Evolutionary conservation across 2,329 filamentous ascomycete species (phyloP), one percentile per base, ranked within the genome.

Genomic region (Xylaria sp.): DNA sequence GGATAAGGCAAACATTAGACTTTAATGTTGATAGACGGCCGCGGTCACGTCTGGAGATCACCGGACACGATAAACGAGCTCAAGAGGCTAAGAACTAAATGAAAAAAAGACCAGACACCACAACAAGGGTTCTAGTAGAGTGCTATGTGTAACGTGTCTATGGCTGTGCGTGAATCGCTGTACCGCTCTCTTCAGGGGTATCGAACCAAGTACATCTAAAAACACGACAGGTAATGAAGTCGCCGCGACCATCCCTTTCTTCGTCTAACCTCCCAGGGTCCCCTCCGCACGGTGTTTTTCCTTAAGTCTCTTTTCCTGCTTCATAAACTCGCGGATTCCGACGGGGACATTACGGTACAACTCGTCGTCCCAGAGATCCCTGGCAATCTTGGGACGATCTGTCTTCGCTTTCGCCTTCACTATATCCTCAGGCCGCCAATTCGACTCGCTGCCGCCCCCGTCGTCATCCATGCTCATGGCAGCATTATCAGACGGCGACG

Each of bases 281-380:
- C 86, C 84, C 65, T 90, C 88, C 61, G 84, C 82, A 75, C 82
- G 80, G 78, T 94, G 92, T 80, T 89, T 91, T 80, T 92, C 86
- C 81, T 93, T 95, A 70, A 99, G 81, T 80, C 85, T 91, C 87
- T 98, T 98, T 84, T 99, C 96, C 69, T 91, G 94, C 84, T 92
- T 94, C 95, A 99, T 98, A 77, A 99, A 99, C 80, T 97, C 95
- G 70, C 93, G 86, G 73, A 99, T 98, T 0, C 95, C 96, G 10
- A 98, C 92, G 0, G 96, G 95, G 62, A 99, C 90, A 73, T 89
- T 89, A 59, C 89, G 88, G 76, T 97, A 97, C 44, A 97, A 78
- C 59, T 93, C 90, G 1, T 90, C 89, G 64, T 89, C 85, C 84
- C 84, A 88, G 58, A 86, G 79, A 69, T 90, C 86, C 73, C 85